phyloP scores from a whole-genome alignment of 331 rosid species.

The Malus hybrid region DNA sequence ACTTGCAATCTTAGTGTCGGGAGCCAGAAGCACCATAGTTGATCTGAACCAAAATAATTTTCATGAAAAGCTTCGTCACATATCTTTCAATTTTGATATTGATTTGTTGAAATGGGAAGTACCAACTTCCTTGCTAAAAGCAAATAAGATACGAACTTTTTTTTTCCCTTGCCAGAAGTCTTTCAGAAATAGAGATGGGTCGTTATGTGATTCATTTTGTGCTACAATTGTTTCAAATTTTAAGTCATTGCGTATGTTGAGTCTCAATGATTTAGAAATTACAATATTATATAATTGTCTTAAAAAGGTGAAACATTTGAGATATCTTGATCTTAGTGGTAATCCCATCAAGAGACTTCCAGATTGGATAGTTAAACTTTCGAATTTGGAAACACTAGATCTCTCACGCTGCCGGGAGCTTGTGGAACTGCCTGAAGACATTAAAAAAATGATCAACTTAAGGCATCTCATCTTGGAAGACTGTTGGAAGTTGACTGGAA shows the following conservation, averaged over 20 bases:
- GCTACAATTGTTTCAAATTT: background rate
- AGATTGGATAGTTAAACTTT: background rate
- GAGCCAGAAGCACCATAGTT: fast-evolving
- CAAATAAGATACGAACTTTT: background rate
- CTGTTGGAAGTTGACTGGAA: background rate
- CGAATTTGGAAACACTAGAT: constrained; percentile 29
- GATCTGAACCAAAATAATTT: no score
- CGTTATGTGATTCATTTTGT: no score
- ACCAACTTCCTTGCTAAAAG: no score
- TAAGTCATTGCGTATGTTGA: background rate
- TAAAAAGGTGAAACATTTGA: background rate
- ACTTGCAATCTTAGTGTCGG: no score
- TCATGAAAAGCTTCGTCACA: background rate
- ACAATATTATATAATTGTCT: background rate
- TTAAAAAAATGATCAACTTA: no score
- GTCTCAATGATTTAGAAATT: fast-evolving
- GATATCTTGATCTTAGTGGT: background rate
- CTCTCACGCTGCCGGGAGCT: background rate
- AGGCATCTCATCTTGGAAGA: background rate
- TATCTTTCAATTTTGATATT: no score
- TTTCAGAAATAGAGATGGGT: no score
- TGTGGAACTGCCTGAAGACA: background rate
- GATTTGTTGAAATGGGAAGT: no score
- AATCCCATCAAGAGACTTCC: constrained; percentile 13
- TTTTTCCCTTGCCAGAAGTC: fast-evolving